Conservation (phyloP, 1,284 basidiomycete genomes). For the Papiliotrema laurentii region DNA sequence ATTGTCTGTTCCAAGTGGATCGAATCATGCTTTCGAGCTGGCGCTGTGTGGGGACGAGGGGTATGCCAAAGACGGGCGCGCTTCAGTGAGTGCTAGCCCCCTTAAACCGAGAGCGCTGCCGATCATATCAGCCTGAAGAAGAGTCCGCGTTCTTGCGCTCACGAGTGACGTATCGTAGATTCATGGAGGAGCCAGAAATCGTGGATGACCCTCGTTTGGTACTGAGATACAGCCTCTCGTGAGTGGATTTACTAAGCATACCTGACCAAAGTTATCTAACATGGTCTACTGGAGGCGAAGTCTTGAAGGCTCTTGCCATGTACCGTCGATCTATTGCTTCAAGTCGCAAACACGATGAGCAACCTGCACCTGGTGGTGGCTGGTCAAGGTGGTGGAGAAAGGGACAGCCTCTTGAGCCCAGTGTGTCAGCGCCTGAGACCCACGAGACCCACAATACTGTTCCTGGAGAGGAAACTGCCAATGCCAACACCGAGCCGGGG, state of each 20-base stretch:
- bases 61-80: slow-evolving; percentile 26
- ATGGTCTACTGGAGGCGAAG: slow-evolving; percentile 52
- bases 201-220: slow-evolving; percentile 52
- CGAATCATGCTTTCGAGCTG: slow-evolving; percentile 52
- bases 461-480: slow-evolving; percentile 1
- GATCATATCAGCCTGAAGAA: slow-evolving; percentile 21
- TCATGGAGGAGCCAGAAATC: slow-evolving; percentile 51
- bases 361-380: slow-evolving; percentile 35
- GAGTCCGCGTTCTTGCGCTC: slow-evolving; percentile 46
- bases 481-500: not conserved
- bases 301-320: slow-evolving; percentile 51
- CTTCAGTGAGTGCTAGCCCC: slow-evolving; percentile 12
- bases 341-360: not conserved
- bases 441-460: not conserved
- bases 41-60: slow-evolving; percentile 43
- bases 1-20: slow-evolving; percentile 45
- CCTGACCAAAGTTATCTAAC: slow-evolving; percentile 46
- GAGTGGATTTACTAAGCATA: slow-evolving; percentile 7
- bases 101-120: not conserved
- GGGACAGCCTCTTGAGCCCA: too few species aligned
- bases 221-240: slow-evolving; percentile 49
- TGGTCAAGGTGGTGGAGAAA: slow-evolving; percentile 45
- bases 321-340: slow-evolving; percentile 48
- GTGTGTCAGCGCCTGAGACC: too few species aligned
- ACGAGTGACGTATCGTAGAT: slow-evolving; percentile 52